Percentiles rank a stretch among this genome's conserved stretches.
Conservation (phyloP, 2,329 filamentous ascomycete species). For the Amylocarpus encephaloides region DNA sequence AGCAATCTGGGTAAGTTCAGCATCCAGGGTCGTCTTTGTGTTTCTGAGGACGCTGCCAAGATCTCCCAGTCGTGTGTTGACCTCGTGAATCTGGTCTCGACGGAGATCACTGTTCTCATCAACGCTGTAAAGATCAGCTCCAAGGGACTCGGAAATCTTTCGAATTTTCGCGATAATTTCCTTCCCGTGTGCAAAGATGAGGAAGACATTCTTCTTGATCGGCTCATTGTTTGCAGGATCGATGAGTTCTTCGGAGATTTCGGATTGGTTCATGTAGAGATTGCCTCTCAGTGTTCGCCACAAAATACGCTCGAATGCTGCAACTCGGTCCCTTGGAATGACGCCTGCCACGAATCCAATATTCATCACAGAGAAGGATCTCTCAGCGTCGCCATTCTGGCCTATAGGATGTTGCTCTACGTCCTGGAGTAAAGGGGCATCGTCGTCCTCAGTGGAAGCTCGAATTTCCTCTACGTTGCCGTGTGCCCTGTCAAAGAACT, state of each 20-base stretch:
- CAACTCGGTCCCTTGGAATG: conserved; percentile 86
- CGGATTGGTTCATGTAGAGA: conserved; percentile 99
- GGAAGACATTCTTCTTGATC: conserved; percentile 95
- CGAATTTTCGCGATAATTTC: conserved; percentile 98
- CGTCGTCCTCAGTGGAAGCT: conserved; percentile 75
- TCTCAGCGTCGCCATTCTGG: conserved; percentile 52
- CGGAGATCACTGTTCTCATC: conserved; percentile 96
- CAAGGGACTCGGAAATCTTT: conserved; percentile 96
- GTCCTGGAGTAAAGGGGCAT: conserved; percentile 88
- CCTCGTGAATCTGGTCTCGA: conserved; percentile 93
- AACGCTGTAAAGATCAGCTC: conserved; percentile 91
- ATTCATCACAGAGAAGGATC: conserved; percentile 94
- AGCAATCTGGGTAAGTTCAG: conserved; percentile 88
- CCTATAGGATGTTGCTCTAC: conserved; percentile 77
- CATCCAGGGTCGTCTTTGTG: conserved; percentile 89
- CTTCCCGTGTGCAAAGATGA: conserved; percentile 98
- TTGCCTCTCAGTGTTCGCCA: conserved; percentile 97
- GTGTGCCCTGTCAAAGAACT: conserved; percentile 94
- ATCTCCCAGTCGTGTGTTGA: conserved; percentile 88
- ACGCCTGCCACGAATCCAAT: conserved; percentile 98
- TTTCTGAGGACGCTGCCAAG: conserved; percentile 88
- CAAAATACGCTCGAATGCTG: conserved; percentile 91
- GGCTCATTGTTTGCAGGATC: conserved; percentile 90
- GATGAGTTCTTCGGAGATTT: conserved; percentile 89
- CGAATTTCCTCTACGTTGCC: conserved; percentile 96